phyloP scores from a whole-genome alignment of 768 basidiomycete species.

The Sarcodon sp. region DNA sequence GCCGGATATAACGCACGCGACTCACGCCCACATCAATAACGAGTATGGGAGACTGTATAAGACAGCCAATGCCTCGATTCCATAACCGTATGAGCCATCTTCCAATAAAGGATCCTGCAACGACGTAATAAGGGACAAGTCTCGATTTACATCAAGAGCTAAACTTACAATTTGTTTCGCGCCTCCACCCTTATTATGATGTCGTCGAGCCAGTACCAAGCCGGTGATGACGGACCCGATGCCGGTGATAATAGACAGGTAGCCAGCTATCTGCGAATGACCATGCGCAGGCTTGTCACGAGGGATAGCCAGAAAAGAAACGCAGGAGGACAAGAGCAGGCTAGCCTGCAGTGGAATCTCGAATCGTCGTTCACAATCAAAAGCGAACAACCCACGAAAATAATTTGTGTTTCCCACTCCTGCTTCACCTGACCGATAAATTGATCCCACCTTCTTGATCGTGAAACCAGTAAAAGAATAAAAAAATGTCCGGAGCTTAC shows the following conservation, averaged over 20 bases:
- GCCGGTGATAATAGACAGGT: conserved; percentile 32
- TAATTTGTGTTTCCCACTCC: conserved; percentile 15
- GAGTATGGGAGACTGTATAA: conserved; percentile 43
- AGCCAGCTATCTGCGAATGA: conserved; percentile 32
- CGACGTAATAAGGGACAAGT: conserved; percentile 2
- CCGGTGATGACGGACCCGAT: conserved; percentile 35
- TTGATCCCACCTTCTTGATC: conserved; percentile 6
- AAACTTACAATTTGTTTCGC: conserved; percentile 17
- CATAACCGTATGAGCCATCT: conserved; percentile 16
- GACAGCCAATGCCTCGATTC: conserved; percentile 41
- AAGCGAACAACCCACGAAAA: conserved; percentile 16
- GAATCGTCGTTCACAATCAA: conserved; percentile 11
- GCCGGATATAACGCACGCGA: conserved; percentile 3
- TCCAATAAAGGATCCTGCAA: conserved; percentile 12
- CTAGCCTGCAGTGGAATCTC: conserved; percentile 21
- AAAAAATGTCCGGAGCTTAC: not conserved
- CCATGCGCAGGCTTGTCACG: conserved; percentile 6
- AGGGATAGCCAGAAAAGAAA: conserved; percentile 22
- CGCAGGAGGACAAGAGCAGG: conserved; percentile 19
- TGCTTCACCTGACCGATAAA: conserved; percentile 12
- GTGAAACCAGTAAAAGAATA: not conserved
- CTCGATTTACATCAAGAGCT: too few species aligned
- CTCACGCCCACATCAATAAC: conserved; percentile 48
- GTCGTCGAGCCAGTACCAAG: conserved; percentile 22
- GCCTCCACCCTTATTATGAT: conserved; percentile 6